Evolutionary conservation across 257 asterid genomes (phyloP), one percentile per base, ranked within the genome.

Genomic region (Leptodermis oblonga): DNA sequence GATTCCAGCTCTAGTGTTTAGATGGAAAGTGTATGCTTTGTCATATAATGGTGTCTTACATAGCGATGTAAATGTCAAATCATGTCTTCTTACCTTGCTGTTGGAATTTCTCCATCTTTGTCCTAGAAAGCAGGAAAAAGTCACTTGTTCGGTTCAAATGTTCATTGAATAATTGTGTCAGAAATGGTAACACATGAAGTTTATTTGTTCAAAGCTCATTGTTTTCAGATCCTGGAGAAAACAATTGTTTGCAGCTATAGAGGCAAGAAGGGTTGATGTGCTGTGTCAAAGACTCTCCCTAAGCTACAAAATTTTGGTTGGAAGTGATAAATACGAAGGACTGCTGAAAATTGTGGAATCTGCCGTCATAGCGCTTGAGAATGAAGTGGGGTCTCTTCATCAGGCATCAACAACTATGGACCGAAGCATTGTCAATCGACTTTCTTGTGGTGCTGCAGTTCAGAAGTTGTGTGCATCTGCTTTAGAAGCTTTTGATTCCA

Each of bases 221-320:
- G 60, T 43, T 70, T 46, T 76, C 86, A 91, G 97, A 60, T 81
- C 89, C 58, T 87, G 95, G 92, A 84, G 90, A 78, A 91, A 91
- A 80, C 97, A 91, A 75, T 74, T 91, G 65, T 72, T 84, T 26
- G 89, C 80, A 66, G 96, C 96, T 34, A 84, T 73, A 76, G 95
- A 87, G 70, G 92, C 97, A 17, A 88, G 97, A 68, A 84, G 94
- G 70, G 95, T 91, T n/a, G 97, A 88, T 76, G 85, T 81, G 62
- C 73, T 91, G 55, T 83, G 97, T 86, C 84, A 81, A 63, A 79
- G 96, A 77, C 83, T 91, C 76, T 86, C 88, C 30, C 81, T 91
- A 17, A 80, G 90, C 79, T 85, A 82, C 76, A 85, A 87, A 78
- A 85, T 91, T 81, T 95, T 91, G 71, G 79, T 85, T 11, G 88